Percentiles rank a stretch among this genome's conserved stretches.
Evolutionary conservation across 2,329 filamentous ascomycete species (phyloP).

Genomic region (Talaromyces islandicus): DNA sequence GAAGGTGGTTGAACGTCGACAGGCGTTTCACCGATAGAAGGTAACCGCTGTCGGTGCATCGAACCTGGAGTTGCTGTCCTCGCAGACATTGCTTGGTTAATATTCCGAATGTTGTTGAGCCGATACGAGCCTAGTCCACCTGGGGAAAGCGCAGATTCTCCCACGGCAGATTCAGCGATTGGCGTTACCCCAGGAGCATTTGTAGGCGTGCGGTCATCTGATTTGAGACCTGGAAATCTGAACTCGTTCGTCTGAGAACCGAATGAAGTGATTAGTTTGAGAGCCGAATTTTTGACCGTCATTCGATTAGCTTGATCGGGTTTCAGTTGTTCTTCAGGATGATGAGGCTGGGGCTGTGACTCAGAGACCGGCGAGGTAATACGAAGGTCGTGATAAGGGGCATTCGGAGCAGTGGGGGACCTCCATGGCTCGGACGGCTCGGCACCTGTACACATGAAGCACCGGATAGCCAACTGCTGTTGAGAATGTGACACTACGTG

Average conservation of each 20-base stretch:
- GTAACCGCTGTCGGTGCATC: constrained; percentile 59
- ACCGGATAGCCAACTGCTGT: constrained; percentile 84
- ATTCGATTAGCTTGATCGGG: constrained; percentile 45
- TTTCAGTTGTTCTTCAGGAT: constrained; percentile 4
- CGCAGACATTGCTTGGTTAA: constrained; percentile 65
- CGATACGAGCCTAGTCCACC: constrained; percentile 56
- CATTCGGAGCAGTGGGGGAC: constrained; percentile 69
- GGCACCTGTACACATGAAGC: constrained; percentile 82
- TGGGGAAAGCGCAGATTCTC: constrained; percentile 59
- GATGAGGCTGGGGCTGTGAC: constrained; percentile 21
- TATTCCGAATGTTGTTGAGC: constrained; percentile 55
- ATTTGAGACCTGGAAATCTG: constrained; percentile 54
- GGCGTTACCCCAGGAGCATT: constrained; percentile 74
- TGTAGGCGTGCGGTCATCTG: constrained; percentile 64
- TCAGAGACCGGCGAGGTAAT: constrained; percentile 50
- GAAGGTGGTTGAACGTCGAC: constrained; percentile 42
- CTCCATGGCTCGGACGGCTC: constrained; percentile 84
- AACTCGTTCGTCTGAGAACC: constrained; percentile 45
- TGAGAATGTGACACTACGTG: constrained; percentile 80
- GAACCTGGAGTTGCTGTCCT: constrained; percentile 56
- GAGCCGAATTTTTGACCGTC: constrained; percentile 71
- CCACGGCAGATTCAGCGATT: constrained; percentile 69
- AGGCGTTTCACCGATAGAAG: constrained; percentile 70
- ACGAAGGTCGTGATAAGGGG: constrained; percentile 32
- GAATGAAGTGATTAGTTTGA: constrained; percentile 91